These are phyloP conservation scores for Megacollybia marginata DNA, from an alignment of 768 basidiomycete species.

Conservation along the genomic window DNA sequence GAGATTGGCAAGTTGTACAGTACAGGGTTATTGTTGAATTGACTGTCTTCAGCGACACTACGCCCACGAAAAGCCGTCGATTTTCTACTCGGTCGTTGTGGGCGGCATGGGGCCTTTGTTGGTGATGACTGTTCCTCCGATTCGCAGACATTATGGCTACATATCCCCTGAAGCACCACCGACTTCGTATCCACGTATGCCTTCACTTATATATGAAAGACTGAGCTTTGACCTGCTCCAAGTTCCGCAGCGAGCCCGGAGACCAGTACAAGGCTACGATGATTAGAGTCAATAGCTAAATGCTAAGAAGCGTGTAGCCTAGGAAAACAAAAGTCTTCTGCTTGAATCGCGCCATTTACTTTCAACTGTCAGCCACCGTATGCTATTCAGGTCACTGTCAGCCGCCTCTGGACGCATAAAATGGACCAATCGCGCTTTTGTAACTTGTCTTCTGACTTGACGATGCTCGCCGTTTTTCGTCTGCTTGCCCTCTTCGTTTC, in stretches of 20 bases:
- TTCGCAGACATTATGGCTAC: constrained; percentile 70
- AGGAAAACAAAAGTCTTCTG: no score
- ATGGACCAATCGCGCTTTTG: no score
- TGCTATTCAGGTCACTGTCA: no score
- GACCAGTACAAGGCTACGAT: constrained; percentile 68
- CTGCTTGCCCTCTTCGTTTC: no score
- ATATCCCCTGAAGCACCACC: constrained; percentile 63
- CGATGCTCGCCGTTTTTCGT: no score
- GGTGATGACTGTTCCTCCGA: constrained; percentile 69
- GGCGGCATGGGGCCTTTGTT: constrained; percentile 72
- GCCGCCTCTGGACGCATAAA: no score
- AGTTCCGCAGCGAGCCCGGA: constrained; percentile 71
- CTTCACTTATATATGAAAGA: constrained; percentile 1
- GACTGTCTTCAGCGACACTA: constrained; percentile 62
- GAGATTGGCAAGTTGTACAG: no score
- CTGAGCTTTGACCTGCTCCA: neutral
- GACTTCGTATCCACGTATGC: constrained; percentile 73
- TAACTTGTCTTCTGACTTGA: no score
- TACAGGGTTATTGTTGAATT: neutral
- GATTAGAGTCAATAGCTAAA: constrained; percentile 24
- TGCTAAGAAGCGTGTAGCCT: no score
- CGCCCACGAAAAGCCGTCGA: constrained; percentile 85
- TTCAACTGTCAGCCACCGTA: no score
- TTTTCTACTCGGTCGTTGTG: constrained; percentile 80
- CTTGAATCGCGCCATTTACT: no score